A percentile compares a stretch with the other conserved stretches of the same genome.
These are phyloP conservation scores for Populus deltoides DNA, from an alignment of 345 rosid species.

Conservation along the genomic window DNA sequence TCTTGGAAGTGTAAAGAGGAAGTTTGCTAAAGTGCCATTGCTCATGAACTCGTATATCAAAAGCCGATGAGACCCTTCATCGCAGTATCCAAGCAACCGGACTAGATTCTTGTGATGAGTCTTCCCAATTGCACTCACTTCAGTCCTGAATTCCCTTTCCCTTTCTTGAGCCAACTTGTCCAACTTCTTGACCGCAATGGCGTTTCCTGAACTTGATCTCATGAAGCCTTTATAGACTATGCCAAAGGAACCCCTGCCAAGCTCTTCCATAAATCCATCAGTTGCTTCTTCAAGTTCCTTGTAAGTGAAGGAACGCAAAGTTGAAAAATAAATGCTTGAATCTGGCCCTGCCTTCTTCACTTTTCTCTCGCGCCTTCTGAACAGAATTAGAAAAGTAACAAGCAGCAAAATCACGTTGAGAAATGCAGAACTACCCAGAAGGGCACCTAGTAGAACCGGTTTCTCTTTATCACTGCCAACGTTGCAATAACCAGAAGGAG, in stretches of 20 bases:
- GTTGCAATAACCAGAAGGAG: background rate
- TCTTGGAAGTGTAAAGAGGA: background rate
- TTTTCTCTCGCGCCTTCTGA: background rate
- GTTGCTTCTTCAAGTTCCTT: constrained; percentile 25
- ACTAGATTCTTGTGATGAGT: constrained; percentile 26
- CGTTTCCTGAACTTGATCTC: constrained; percentile 5
- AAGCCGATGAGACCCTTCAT: constrained; percentile 8
- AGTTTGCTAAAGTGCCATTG: constrained; percentile 8
- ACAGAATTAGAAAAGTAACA: background rate
- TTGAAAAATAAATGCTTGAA: constrained; percentile 1
- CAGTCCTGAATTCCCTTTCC: constrained; percentile 30
- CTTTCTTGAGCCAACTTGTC: constrained; percentile 18
- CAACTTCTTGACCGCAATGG: constrained; percentile 27
- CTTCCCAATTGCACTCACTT: constrained; percentile 24
- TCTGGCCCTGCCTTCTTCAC: background rate
- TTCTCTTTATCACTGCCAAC: background rate
- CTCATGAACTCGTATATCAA: constrained; percentile 17
- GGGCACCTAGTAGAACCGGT: background rate
- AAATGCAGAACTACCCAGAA: background rate
- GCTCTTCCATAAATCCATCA: constrained; percentile 26
- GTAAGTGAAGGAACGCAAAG: constrained; percentile 20
- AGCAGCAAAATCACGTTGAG: constrained; percentile 8
- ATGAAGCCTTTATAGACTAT: constrained; percentile 32
- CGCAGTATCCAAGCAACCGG: constrained; percentile 16
- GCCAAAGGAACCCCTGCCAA: constrained; percentile 38